phyloP scores from a whole-genome alignment of 2,329 filamentous ascomycete genomes.

The Graphilbum fragrans region DNA sequence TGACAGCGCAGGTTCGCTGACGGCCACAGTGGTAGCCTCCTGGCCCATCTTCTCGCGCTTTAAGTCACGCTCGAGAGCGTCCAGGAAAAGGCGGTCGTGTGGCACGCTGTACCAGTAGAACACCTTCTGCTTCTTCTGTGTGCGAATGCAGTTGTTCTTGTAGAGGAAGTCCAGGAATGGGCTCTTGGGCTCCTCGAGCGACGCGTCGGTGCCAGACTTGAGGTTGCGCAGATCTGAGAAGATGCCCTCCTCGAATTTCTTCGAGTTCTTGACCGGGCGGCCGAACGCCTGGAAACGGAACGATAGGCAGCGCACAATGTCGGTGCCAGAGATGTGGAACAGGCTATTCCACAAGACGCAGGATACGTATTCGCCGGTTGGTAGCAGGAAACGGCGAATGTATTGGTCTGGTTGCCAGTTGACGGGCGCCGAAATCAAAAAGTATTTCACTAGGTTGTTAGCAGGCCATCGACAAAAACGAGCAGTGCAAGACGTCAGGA shows the following conservation, averaged over 20 bases:
- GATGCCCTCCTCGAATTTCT: constrained; percentile 99
- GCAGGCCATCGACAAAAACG: constrained; percentile 1
- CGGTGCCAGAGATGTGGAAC: constrained; percentile 97
- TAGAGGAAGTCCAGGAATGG: constrained; percentile 97
- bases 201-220: constrained; percentile 96
- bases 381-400: constrained; percentile 87
- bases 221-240: constrained; percentile 97
- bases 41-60: constrained; percentile 99
- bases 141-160: constrained; percentile 99
- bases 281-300: constrained; percentile 99
- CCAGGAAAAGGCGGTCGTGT: constrained; percentile 92
- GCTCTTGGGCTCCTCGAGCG: constrained; percentile 96
- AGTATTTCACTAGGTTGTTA: constrained; percentile 76
- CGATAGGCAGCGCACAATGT: constrained; percentile 94
- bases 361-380: constrained; percentile 96
- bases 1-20: constrained; percentile 91
- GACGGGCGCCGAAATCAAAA: constrained; percentile 94
- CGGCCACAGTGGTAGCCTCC: constrained; percentile 90
- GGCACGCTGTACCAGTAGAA: constrained; percentile 99
- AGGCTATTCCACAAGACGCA: constrained; percentile 99
- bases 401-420: constrained; percentile 97
- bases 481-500: neutral
- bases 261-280: constrained; percentile 96
- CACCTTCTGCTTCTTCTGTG: constrained; percentile 99
- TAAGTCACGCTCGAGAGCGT: constrained; percentile 90